A percentile compares a stretch with the other conserved stretches of the same genome.
phyloP scores from a whole-genome alignment of 2,329 filamentous ascomycete genomes.

The Sporothrix protearum region DNA sequence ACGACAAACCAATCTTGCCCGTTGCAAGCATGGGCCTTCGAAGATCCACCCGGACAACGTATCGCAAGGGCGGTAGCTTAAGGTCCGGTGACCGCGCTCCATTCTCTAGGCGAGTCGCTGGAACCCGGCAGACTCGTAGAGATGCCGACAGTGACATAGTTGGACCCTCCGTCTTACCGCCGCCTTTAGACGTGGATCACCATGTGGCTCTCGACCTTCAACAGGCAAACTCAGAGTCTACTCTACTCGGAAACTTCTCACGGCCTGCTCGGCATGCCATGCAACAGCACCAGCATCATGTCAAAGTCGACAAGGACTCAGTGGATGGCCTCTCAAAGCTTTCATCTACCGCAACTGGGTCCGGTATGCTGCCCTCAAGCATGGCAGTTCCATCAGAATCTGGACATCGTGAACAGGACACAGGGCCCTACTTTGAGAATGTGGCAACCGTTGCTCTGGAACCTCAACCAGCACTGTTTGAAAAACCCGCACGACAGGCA shows the following conservation, averaged over 20 bases:
- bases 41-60: constrained; percentile 87
- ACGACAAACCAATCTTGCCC: constrained; percentile 84
- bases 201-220: constrained; percentile 52
- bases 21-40: constrained; percentile 73
- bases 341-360: background rate
- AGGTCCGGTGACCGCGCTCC: constrained; percentile 72
- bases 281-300: constrained; percentile 48
- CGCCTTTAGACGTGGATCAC: constrained; percentile 43
- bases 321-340: background rate
- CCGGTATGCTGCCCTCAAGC: background rate
- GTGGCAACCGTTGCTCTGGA: background rate
- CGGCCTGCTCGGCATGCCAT: constrained; percentile 50
- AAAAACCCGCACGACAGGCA: constrained; percentile 24
- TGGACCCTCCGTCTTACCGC: constrained; percentile 42
- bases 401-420: background rate
- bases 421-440: background rate
- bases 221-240: constrained; percentile 68
- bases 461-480: background rate
- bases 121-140: constrained; percentile 58
- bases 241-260: constrained; percentile 59
- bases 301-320: background rate
- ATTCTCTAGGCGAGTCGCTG: constrained; percentile 67
- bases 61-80: constrained; percentile 79
- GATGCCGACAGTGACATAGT: constrained; percentile 50
- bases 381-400: background rate